Conservation (phyloP, 306 rosid genomes). For the Vigna mungo region DNA sequence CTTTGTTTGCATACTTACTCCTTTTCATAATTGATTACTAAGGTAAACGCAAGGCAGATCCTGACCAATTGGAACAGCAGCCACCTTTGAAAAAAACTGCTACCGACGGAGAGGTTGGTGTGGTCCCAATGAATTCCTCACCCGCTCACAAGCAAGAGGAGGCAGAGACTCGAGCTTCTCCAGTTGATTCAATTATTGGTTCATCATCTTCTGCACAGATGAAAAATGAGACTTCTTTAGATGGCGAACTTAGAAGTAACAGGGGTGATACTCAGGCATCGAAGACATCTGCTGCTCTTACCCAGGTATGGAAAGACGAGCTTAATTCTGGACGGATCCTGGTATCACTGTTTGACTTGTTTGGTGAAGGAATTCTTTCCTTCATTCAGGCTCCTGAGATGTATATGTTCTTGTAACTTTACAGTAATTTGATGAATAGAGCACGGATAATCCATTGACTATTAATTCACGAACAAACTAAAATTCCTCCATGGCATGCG, state of each 20-base stretch:
- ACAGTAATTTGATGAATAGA: slow-evolving; percentile 8
- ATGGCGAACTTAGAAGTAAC: slow-evolving; percentile 35
- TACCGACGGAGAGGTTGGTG: slow-evolving; percentile 45
- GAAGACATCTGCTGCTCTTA: slow-evolving; percentile 62
- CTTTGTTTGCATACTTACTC: slow-evolving; percentile 25
- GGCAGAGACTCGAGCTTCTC: slow-evolving; percentile 44
- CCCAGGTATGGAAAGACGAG: slow-evolving; percentile 78
- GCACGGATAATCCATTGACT: slow-evolving; percentile 13
- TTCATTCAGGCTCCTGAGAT: slow-evolving; percentile 73
- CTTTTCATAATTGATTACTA: slow-evolving; percentile 21
- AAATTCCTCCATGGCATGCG: neutral
- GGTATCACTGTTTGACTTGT: slow-evolving; percentile 58
- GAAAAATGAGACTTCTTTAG: slow-evolving; percentile 42
- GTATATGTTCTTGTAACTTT: slow-evolving; percentile 62
- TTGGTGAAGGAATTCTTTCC: slow-evolving; percentile 73
- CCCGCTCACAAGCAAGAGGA: slow-evolving; percentile 47
- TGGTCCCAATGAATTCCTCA: slow-evolving; percentile 38
- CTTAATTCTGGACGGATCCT: slow-evolving; percentile 69
- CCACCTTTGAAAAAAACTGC: slow-evolving; percentile 51
- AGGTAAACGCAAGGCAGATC: slow-evolving; percentile 54
- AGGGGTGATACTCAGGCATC: slow-evolving; percentile 40
- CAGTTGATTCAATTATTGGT: slow-evolving; percentile 45
- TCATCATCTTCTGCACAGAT: slow-evolving; percentile 42
- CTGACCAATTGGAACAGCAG: slow-evolving; percentile 45
- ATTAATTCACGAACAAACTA: slow-evolving; percentile 19